Base-by-base conservation (phyloP, 2,329 filamentous ascomycete species). In the Cryphonectria naterciae region DNA sequence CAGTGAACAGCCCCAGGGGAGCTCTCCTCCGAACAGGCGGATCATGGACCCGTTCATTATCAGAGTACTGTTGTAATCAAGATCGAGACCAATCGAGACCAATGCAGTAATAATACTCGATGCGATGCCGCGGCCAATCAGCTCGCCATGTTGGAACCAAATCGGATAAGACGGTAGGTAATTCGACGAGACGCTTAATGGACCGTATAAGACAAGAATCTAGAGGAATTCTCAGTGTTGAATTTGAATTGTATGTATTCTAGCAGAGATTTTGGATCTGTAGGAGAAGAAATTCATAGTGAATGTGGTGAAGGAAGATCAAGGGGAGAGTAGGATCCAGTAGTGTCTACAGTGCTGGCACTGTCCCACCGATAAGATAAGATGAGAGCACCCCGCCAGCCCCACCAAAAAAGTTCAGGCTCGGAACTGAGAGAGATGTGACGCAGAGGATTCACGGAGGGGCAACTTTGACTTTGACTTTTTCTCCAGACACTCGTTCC, bases 391-490 rank as follows among this genome's bases (percentile, higher is more conserved):
- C 64, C 64, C 64, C 54, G 54, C 65, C 25, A 37, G 52, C 52
- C 65, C 65, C 52, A 25, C 65, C 52, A 67, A 67, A 67, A 67
- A 67, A 67, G 65, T 67, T 60, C 35, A 37, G 37, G 65, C 54
- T 41, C 13, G 0, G 13, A 19, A 52, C 25, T 28, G 28, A 17
- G 13, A 15, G 28, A 17, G 13, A 15, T 28, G 19, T 60, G 63
- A 46, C 63, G 58, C 58, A 61, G 58, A 61, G 35, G 58, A 46
- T 49, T 65, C 13, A 63, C n/a, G 17, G 25, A 46, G 22, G 37
- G 54, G 41, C 65, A 39, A 67, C 39, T 49, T 49, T n/a, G 46
- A 49, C 7, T 49, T 28, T 54, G 52, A 56, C 39, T n/a, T 22
- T 8, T n/a, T 11, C 52, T n/a, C 7, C 4, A 43, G 11, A 22